phyloP scores from a whole-genome alignment of 768 basidiomycete species.

The Kwoniella mangroviensis region DNA sequence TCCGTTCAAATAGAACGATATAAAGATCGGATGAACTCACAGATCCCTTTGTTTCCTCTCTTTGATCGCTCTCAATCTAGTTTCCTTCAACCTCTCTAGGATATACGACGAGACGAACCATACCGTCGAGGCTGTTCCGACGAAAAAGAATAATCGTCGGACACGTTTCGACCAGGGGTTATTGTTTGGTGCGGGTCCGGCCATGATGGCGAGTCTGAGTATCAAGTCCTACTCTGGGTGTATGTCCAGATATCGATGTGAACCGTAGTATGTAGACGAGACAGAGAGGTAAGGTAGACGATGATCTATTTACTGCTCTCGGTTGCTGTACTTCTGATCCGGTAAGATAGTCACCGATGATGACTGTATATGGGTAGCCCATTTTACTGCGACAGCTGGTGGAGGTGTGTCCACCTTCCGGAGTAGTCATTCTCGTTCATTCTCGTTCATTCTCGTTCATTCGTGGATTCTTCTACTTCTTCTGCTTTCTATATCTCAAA shows the following conservation, averaged over 20 bases:
- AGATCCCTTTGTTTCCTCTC: conserved; percentile 41
- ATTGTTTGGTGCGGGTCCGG: background rate
- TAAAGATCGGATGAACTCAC: conserved; percentile 21
- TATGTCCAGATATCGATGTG: background rate
- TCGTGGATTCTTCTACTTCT: too few relatives aligned
- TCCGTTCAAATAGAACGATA: too few relatives aligned
- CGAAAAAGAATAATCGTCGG: conserved; percentile 33
- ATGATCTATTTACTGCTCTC: background rate
- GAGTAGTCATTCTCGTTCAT: too few relatives aligned
- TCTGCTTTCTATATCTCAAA: too few relatives aligned
- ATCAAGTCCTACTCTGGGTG: background rate
- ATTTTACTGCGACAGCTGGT: background rate
- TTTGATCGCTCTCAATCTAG: conserved; percentile 36
- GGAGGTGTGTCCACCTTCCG: background rate
- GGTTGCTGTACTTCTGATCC: background rate
- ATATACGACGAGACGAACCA: conserved; percentile 43
- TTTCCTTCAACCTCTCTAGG: conserved; percentile 43
- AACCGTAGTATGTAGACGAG: too few relatives aligned
- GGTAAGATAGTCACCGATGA: background rate
- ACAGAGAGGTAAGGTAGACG: background rate
- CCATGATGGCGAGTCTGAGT: background rate
- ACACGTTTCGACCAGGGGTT: conserved; percentile 44
- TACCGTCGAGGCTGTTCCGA: conserved; percentile 41
- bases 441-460: background rate
- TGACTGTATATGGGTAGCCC: background rate